Base-by-base conservation (phyloP, 768 basidiomycete genomes). In the Hemileccinum impolitum region DNA sequence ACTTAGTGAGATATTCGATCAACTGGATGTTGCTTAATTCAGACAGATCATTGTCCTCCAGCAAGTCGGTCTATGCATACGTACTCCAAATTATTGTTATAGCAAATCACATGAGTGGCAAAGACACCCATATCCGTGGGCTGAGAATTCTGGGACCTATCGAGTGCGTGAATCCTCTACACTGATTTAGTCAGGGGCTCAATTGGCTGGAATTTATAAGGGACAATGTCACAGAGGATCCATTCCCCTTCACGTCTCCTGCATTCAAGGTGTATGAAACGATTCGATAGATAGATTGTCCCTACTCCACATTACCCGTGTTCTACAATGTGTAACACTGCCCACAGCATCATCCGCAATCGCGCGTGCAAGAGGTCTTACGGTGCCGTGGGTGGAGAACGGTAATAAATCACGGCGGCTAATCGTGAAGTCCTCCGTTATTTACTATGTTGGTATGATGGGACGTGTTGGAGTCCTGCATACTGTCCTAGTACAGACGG, bases 41-140 rank as follows among this genome's bases (percentile, higher is more conserved):
- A n/a, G n/a, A n/a, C n/a, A n/a, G n/a, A n/a, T n/a, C n/a, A 18
- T 3, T 39, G 18, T 45, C 23, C 14, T 21, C 34, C 60, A 95
- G 94, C 50, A 90, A 87, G 64, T 87, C 93, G 0, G 80, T 97
- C 12, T 82, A 87, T 55, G 90, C 91, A 2, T 94, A 95, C 61
- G 81, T 97, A 10, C 69, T 99, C 3, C 93, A 98, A 65, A 76
- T 98, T 37, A 85, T 94, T 50, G 80, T 99, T 42, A 75, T 93
- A 13, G 84, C 87, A 18, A 99, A 98, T 63, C 94, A 98, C 63
- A 87, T 96, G 85, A 97, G 94, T 59, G 96, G 96, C 6, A 98
- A 98, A 65, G 96, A 99, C 69, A 98, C 96, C 9, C 96, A 99
- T 70, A 90, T 99, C 15, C 82, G 96, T 12, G 94, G 95, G 4